Percentiles rank a stretch among this genome's conserved stretches.
phyloP scores from a whole-genome alignment of 2,329 filamentous ascomycete genomes.

The Thielaviopsis populi region DNA sequence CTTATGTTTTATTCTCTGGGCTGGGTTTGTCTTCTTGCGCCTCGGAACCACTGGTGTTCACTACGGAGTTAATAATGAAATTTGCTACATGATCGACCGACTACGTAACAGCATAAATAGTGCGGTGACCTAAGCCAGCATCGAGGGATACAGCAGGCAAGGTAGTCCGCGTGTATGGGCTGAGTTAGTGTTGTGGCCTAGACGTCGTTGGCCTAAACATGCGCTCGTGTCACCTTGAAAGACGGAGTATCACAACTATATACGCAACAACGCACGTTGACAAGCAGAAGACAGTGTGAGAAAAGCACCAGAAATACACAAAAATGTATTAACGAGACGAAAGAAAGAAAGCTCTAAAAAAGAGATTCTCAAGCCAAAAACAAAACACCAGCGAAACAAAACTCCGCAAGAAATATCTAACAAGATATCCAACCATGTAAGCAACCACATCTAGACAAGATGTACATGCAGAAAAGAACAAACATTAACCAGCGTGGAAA shows the following conservation, averaged over 20 bases:
- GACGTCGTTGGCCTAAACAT: too few species aligned
- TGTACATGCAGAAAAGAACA: not conserved
- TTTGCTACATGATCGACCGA: not conserved
- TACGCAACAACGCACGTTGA: too few species aligned
- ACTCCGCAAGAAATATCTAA: not conserved
- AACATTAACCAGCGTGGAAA: not conserved
- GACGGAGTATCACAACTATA: not conserved
- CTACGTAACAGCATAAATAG: not conserved
- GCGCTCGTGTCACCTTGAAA: too few species aligned
- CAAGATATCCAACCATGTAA: not conserved
- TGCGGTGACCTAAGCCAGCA: not conserved
- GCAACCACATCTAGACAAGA: not conserved
- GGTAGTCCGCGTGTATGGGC: not conserved
- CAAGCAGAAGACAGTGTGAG: conserved; percentile 4
- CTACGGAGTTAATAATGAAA: not conserved
- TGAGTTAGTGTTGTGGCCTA: not conserved
- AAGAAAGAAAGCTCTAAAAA: conserved; percentile 2
- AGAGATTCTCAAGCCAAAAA: not conserved
- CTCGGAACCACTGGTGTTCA: not conserved
- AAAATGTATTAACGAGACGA: conserved; percentile 12
- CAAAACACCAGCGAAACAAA: not conserved
- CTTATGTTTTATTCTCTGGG: not conserved
- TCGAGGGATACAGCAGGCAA: not conserved
- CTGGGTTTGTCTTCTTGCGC: not conserved
- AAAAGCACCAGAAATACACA: conserved; percentile 12